Percentiles rank a stretch among this genome's conserved stretches.
phyloP scores from a whole-genome alignment of 2,329 filamentous ascomycete species.

The Ophiostoma novo-ulmi region DNA sequence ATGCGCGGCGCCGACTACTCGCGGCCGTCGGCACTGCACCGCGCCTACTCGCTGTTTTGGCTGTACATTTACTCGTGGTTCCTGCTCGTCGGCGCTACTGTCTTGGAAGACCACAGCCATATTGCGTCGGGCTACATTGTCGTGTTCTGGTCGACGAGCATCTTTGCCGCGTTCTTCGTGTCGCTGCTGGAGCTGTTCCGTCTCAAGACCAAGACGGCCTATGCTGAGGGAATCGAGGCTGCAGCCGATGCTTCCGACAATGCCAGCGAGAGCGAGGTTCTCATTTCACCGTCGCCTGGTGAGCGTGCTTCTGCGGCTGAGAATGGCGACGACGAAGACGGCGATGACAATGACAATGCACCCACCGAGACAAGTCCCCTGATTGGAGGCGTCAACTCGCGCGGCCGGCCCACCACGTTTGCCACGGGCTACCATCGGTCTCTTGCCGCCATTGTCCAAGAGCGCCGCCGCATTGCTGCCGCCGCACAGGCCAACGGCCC shows the following conservation, averaged over 20 bases:
- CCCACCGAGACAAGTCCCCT: constrained; percentile 53
- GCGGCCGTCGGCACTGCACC: constrained; percentile 79
- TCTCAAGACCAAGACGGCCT: constrained; percentile 65
- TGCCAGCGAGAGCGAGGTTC: constrained; percentile 32
- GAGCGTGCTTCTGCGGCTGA: constrained; percentile 33
- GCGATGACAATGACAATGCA: constrained; percentile 37
- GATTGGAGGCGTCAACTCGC: constrained; percentile 29
- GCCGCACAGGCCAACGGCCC: constrained; percentile 33
- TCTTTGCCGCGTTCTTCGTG: constrained; percentile 69
- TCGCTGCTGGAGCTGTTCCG: constrained; percentile 75
- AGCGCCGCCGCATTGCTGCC: constrained; percentile 26
- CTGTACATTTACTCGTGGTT: constrained; percentile 71
- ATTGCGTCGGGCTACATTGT: constrained; percentile 74
- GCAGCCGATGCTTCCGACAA: background rate
- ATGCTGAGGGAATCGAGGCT: constrained; percentile 46
- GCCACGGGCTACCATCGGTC: constrained; percentile 52
- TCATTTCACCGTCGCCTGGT: constrained; percentile 40
- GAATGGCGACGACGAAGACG: constrained; percentile 17
- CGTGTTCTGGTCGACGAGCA: constrained; percentile 70
- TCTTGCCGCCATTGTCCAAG: constrained; percentile 34
- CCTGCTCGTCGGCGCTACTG: constrained; percentile 64
- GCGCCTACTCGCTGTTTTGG: constrained; percentile 78
- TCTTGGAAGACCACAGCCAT: constrained; percentile 61
- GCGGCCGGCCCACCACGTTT: constrained; percentile 45
- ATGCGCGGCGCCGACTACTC: constrained; percentile 72